These are phyloP conservation scores for Solanum sparsipilum DNA, from an alignment of 257 asterid genomes.

Conservation along the genomic window DNA sequence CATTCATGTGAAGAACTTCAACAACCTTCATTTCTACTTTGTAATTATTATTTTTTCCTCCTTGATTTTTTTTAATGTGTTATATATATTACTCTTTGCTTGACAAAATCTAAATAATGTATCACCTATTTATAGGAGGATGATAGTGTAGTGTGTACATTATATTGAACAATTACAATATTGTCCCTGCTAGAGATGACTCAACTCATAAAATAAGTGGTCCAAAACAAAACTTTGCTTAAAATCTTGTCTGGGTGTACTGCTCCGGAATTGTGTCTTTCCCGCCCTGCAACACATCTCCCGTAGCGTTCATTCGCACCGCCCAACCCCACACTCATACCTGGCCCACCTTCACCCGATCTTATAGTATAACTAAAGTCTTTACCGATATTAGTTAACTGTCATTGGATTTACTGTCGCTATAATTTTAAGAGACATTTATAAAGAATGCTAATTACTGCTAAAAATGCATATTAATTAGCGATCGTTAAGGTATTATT, in stretches of 20 bases:
- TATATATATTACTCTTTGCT: not conserved
- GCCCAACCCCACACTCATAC: not conserved
- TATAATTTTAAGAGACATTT: too few relatives aligned
- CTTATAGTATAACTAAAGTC: too few relatives aligned
- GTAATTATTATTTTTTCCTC: not conserved
- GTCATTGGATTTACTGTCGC: rapidly evolving
- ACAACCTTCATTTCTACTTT: conserved; percentile 24
- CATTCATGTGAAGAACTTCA: conserved; percentile 53
- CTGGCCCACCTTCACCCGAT: not conserved
- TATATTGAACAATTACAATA: not conserved
- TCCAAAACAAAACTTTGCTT: not conserved
- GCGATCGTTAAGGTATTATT: too few relatives aligned
- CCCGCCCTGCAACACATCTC: not conserved
- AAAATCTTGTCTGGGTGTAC: not conserved
- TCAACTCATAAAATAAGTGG: not conserved
- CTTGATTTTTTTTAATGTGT: not conserved
- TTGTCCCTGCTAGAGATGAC: not conserved
- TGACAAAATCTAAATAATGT: not conserved
- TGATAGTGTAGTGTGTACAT: not conserved
- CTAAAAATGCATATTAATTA: too few relatives aligned
- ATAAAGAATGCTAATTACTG: too few relatives aligned
- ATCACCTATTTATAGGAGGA: not conserved
- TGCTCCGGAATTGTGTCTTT: not conserved
- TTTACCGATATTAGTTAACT: too few relatives aligned
- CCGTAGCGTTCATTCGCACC: too few relatives aligned